Conservation (phyloP, 768 basidiomycete genomes). For the Clavulina sp. region DNA sequence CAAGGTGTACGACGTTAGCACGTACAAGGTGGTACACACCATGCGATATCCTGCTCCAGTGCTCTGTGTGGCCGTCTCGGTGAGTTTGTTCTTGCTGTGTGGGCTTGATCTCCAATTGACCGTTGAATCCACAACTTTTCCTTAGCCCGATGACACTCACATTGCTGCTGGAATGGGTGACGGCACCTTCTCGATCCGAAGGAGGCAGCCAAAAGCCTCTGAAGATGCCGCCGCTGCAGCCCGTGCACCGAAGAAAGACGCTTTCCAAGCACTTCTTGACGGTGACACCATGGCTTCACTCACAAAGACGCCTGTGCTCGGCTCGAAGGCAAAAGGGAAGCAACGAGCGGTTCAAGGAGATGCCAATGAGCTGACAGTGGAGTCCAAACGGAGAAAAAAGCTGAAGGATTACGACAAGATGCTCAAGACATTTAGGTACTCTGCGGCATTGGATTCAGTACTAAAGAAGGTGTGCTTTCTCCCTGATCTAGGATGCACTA, state of each 20-base stretch:
- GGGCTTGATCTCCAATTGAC: not conserved
- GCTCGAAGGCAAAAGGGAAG: conserved; percentile 26
- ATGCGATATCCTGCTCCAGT: conserved; percentile 96
- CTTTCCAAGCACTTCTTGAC: conserved; percentile 35
- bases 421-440: conserved; percentile 85
- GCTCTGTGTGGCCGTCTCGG: conserved; percentile 79
- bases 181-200: conserved; percentile 91
- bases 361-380: conserved; percentile 59
- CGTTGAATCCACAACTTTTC: not conserved
- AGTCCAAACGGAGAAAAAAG: conserved; percentile 47
- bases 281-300: no score
- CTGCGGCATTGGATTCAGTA: conserved; percentile 84
- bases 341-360: conserved; percentile 39
- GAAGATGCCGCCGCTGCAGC: conserved; percentile 24
- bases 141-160: conserved; percentile 88
- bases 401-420: conserved; percentile 78
- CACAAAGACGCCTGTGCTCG: no score
- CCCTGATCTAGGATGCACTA: not conserved
- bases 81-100: conserved; percentile 25
- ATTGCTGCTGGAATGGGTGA: conserved; percentile 96
- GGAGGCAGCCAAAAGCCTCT: conserved; percentile 62
- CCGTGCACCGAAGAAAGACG: conserved; percentile 22
- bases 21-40: conserved; percentile 91
- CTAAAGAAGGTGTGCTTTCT: conserved; percentile 47
- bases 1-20: conserved; percentile 91